Evolutionary conservation across 1,139 yeast species (phyloP), one percentile per base, ranked within the genome.

Genomic region (Zygoascus meyerae): DNA sequence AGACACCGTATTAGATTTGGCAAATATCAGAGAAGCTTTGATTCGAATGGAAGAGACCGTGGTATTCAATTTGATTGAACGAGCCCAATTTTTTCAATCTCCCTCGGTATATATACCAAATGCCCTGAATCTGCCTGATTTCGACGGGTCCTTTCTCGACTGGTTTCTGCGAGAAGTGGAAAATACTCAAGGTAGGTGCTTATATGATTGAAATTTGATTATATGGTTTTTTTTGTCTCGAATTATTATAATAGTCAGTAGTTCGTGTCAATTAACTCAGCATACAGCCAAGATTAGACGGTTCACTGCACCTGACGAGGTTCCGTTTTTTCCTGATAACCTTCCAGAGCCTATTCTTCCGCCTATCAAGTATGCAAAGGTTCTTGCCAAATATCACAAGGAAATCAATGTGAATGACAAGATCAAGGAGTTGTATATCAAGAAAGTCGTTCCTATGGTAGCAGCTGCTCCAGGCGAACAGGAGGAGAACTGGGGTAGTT

Each of bases 1-100:
- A 11, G 84, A 82, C 40, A 79, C 95, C 0, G 97, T 89, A 7
- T 75, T 92, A 49, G 78, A 87, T 61, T 72, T 92, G 52, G 72
- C 72, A 59, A 89, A 92, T 65, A 92, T 92, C 59, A 81, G 98
- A 54, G 80, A 78, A 52, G 86, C 90, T 16, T 72, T 92, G 47
- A 83, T 89, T 39, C 79, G 96, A 45, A 87, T 92, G 96, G 98
- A 92, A 61, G 98, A 92, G 65, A 84, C 97, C 8, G 89, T 92
- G 58, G 86, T 92, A 53, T 92, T 90, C 72, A 86, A 84, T 50
- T 76, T 92, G 57, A 90, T 92, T 53, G 98, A 92, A 66, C 75
- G 98, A 54, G 86, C 96, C 2, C 96, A 90, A 67, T 92, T 87
- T 62, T 82, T 72, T 58, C 75, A 78, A 35, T 82, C 90, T 47